A percentile compares a stretch with the other conserved stretches of the same genome.
Conservation (phyloP, 1,284 basidiomycete genomes). For the Ceratobasidium sp. region DNA sequence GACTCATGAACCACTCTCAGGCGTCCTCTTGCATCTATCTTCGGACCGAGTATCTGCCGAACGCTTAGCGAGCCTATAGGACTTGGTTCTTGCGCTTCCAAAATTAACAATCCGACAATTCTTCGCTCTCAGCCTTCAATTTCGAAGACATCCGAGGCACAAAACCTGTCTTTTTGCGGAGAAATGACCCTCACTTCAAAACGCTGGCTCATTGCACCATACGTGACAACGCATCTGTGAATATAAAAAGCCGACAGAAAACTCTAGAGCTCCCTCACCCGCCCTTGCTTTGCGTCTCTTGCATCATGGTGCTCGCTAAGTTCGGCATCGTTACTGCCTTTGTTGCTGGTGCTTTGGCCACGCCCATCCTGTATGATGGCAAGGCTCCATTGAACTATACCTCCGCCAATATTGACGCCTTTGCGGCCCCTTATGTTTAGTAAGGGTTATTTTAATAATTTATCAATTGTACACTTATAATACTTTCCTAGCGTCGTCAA, state of each 20-base stretch:
- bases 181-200: not conserved
- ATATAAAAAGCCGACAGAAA: not conserved
- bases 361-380: conserved; percentile 67
- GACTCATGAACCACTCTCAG: conserved; percentile 50
- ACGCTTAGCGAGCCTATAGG: not conserved
- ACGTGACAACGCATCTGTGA: not conserved
- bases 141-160: not conserved
- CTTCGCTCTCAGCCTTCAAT: conserved; percentile 20
- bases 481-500: conserved; percentile 63
- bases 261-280: not conserved
- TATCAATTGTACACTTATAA: conserved; percentile 14
- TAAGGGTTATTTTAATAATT: conserved; percentile 54
- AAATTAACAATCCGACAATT: conserved; percentile 17
- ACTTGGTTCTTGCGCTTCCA: not conserved
- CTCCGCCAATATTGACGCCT: conserved; percentile 62
- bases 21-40: conserved; percentile 37
- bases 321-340: conserved; percentile 12
- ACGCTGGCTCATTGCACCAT: not conserved
- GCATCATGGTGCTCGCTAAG: not conserved
- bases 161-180: not conserved
- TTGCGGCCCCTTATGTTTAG: conserved; percentile 69
- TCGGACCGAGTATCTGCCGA: conserved; percentile 34
- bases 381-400: conserved; percentile 65
- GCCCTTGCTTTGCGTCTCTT: not conserved
- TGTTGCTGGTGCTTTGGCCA: conserved; percentile 53